Conservation (phyloP, 2,329 filamentous ascomycete genomes). For the Lachnellula hyalina region DNA sequence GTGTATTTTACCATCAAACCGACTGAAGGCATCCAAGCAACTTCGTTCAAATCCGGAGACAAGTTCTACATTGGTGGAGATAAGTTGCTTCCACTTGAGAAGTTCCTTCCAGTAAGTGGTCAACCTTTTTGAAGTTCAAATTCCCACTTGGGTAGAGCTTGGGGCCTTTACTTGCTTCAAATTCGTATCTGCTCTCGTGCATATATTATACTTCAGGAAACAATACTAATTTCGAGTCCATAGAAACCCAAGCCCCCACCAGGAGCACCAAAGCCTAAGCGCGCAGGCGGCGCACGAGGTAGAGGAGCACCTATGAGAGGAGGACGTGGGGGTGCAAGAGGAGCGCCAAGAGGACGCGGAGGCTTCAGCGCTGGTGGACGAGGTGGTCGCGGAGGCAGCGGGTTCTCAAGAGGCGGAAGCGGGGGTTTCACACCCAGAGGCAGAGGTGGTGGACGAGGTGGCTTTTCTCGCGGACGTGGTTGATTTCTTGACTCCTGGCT, state of each 20-base stretch:
- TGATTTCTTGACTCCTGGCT: slow-evolving; percentile 10
- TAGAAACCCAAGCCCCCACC: slow-evolving; percentile 70
- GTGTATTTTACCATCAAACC: slow-evolving; percentile 99
- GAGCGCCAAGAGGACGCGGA: slow-evolving; percentile 49
- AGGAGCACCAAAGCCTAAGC: slow-evolving; percentile 65
- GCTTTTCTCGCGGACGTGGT: slow-evolving; percentile 30
- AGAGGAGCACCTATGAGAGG: slow-evolving; percentile 40
- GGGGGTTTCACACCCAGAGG: slow-evolving; percentile 30
- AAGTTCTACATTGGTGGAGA: slow-evolving; percentile 95
- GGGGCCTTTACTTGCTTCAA: not conserved
- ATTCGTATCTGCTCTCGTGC: not conserved
- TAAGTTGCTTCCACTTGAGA: slow-evolving; percentile 91
- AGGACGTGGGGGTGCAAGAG: slow-evolving; percentile 40
- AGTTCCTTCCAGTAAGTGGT: slow-evolving; percentile 69
- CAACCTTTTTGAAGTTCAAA: too few species aligned
- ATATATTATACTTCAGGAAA: not conserved
- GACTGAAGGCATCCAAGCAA: slow-evolving; percentile 89
- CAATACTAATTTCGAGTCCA: not conserved
- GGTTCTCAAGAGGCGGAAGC: slow-evolving; percentile 32
- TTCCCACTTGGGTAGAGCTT: not conserved
- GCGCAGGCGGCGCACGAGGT: slow-evolving; percentile 55
- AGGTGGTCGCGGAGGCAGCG: slow-evolving; percentile 36
- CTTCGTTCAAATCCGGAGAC: slow-evolving; percentile 92
- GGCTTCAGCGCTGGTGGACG: slow-evolving; percentile 40
- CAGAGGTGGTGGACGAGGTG: slow-evolving; percentile 28